Base-by-base conservation (phyloP, 352 stramenopile species). In the Phytophthora chlamydospora region DNA sequence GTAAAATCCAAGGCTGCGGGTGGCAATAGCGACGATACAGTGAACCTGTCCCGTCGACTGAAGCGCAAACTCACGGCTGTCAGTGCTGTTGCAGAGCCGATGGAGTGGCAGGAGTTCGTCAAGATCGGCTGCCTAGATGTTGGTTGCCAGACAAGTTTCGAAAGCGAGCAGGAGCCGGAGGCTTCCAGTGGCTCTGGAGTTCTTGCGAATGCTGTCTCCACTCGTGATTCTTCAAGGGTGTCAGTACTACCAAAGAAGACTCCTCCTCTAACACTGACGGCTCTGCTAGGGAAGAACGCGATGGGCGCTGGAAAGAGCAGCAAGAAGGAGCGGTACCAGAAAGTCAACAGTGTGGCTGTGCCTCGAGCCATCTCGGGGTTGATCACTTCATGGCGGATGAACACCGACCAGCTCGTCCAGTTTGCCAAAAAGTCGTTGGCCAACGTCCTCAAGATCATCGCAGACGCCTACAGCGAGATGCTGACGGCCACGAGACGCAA, bases 351-450 rank as follows among this genome's bases (percentile, higher is more conserved):
- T 41, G 54, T 69, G 2, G 72, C 70, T 2, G 83, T 95, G n/a
- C 86, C 82, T 38, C 68, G 73, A 24, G 52, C 83, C 4, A 76
- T 95, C 52, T 73, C 80, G 2, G 69, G 75, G 2, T 53, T 95
- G 16, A 83, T 93, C 46, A 95, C 84, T 13, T 92, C 84, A 6
- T 95, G 86, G 86, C 83, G 84, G 27, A 85, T 95, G 50, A 93
- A 93, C 62, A 77, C 79, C 0, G 86, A 95, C 17, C 83, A 95
- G 57, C 81, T 95, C 16, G 42, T 68, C 10, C 83, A 92, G 58
- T 95, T 91, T 56, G 68, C 78, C 0, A 93, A 95, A 43, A 95
- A 93, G 35, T 81, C 83, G 3, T 65, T 93, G 6, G 53, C 60
- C 0, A 83, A 74, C 12, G 80, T 95, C 34, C 68, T 93, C 13